phyloP scores from a whole-genome alignment of 164 flowering plant genomes.

The Malania oleifera region DNA sequence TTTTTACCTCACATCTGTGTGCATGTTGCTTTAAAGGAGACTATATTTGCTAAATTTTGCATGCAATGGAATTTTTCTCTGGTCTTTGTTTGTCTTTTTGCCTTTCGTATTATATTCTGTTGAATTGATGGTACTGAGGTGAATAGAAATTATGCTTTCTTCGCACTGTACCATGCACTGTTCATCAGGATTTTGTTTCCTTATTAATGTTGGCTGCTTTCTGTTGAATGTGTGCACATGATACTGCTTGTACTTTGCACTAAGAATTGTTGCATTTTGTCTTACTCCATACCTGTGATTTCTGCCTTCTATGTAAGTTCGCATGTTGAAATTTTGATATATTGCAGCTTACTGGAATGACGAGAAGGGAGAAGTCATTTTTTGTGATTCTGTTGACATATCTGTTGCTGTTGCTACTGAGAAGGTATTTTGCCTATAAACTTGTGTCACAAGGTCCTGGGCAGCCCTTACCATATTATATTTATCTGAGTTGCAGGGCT shows the following conservation, averaged over 20 bases:
- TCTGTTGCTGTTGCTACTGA: conserved; percentile 98
- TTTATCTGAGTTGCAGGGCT: conserved; percentile 50
- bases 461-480: background rate
- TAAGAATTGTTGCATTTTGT: conserved; percentile 4
- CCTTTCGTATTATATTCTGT: no score
- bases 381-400: conserved; percentile 79
- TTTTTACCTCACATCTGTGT: no score
- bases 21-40: no score
- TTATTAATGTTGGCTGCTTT: no score
- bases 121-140: no score
- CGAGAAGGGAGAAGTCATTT: conserved; percentile 56
- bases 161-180: no score
- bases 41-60: no score
- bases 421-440: conserved; percentile 46
- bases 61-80: no score
- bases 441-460: conserved; percentile 2
- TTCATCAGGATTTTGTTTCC: no score
- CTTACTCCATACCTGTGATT: background rate
- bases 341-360: conserved; percentile 77
- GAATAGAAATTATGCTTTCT: no score
- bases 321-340: conserved; percentile 3
- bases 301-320: background rate
- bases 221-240: no score
- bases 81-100: no score
- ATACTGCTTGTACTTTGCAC: background rate